Percentiles rank a stretch among this genome's conserved stretches.
Conservation (phyloP, 768 basidiomycete genomes). For the Lactarius tabidus region DNA sequence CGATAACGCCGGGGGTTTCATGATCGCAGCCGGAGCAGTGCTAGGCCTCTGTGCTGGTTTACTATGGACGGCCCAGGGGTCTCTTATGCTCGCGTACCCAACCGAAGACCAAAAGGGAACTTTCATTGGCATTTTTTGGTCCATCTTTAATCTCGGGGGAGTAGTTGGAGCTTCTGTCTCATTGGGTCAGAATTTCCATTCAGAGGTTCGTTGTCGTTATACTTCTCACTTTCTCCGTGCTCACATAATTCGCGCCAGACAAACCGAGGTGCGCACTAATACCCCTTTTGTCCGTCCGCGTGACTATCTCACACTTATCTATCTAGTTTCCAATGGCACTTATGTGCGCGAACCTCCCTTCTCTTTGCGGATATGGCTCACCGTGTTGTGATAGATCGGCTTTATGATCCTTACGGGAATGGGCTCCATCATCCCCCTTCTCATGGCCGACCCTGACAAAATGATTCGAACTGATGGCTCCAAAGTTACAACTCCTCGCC, state of each 20-base stretch:
- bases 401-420: constrained; percentile 71
- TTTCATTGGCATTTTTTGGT: constrained; percentile 80
- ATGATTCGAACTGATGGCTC: constrained; percentile 76
- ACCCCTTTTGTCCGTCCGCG: neutral
- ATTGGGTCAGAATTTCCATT: constrained; percentile 65
- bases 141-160: constrained; percentile 77
- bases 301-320: neutral
- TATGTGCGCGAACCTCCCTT: constrained; percentile 48
- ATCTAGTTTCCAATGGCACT: constrained; percentile 62
- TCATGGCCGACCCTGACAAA: constrained; percentile 68
- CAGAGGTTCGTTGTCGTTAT: constrained; percentile 41
- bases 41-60: constrained; percentile 70
- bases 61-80: constrained; percentile 84
- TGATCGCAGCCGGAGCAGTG: constrained; percentile 65
- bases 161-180: constrained; percentile 77
- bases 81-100: constrained; percentile 78
- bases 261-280: constrained; percentile 31
- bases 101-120: constrained; percentile 74
- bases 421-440: constrained; percentile 59
- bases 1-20: constrained; percentile 53
- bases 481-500: constrained; percentile 54
- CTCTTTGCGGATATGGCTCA: neutral
- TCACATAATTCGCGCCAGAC: constrained; percentile 25
- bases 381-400: constrained; percentile 47
- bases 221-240: neutral